A percentile compares a stretch with the other conserved stretches of the same genome.
These are phyloP conservation scores for Rhynchosporium secalis DNA, from an alignment of 2,329 filamentous ascomycete species.

Conservation along the genomic window DNA sequence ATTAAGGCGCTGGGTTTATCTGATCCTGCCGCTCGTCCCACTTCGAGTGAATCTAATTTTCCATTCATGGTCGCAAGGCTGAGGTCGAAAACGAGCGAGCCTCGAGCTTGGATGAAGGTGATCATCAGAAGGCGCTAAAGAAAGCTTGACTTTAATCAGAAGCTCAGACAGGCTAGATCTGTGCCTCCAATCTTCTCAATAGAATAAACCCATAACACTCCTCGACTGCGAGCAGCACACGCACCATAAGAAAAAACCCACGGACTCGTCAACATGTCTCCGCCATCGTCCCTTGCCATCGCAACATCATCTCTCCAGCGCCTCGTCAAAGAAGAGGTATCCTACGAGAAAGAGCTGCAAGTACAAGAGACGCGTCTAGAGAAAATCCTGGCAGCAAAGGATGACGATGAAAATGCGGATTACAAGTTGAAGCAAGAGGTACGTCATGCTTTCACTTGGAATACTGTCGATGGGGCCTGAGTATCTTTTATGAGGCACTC, in stretches of 20 bases:
- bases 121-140: neutral
- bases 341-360: conserved; percentile 83
- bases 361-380: conserved; percentile 71
- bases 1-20: too few relatives aligned
- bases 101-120: neutral
- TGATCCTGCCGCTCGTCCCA: neutral
- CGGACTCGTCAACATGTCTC: conserved; percentile 21
- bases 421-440: conserved; percentile 88
- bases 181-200: too few relatives aligned
- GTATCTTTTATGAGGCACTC: too few relatives aligned
- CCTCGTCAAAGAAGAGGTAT: conserved; percentile 86
- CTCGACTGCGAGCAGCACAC: neutral
- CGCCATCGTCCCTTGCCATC: conserved; percentile 63
- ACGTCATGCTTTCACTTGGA: conserved; percentile 33
- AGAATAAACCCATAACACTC: neutral
- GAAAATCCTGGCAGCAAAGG: conserved; percentile 50
- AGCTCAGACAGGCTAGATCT: too few relatives aligned
- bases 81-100: neutral
- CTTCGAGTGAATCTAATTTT: neutral
- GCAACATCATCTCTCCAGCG: conserved; percentile 77
- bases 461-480: neutral
- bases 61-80: neutral
- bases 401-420: conserved; percentile 70
- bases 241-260: neutral
- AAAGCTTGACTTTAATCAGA: neutral